These are phyloP conservation scores for Lentinula guzmanii DNA, from an alignment of 768 basidiomycete genomes.

Conservation along the genomic window DNA sequence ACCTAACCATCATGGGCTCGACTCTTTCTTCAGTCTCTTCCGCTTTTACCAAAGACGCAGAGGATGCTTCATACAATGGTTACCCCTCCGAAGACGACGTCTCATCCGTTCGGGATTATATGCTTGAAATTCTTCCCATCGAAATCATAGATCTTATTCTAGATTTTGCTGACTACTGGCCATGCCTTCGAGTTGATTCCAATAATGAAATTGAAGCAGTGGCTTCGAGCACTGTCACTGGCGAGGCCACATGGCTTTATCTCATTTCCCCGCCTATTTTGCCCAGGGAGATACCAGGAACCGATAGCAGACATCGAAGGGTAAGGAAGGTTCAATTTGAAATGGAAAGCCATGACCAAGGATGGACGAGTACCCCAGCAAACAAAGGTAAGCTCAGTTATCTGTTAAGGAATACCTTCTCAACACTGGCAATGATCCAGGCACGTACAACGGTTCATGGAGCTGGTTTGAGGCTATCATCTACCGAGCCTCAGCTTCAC, in stretches of 20 bases:
- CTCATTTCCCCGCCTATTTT: slow-evolving; percentile 16
- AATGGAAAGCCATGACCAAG: slow-evolving; percentile 18
- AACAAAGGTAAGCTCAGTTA: slow-evolving; percentile 8
- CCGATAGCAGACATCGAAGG: slow-evolving; percentile 3
- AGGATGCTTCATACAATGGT: slow-evolving; percentile 5
- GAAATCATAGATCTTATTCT: slow-evolving; percentile 23
- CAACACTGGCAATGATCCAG: slow-evolving; percentile 1
- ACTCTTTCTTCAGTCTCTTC: slow-evolving; percentile 2
- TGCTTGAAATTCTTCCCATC: slow-evolving; percentile 15
- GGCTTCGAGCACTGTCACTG: slow-evolving; percentile 1
- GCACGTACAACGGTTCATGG: slow-evolving; percentile 17
- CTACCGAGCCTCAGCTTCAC: not conserved
- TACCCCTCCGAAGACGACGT: slow-evolving; percentile 13
- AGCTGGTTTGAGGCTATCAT: slow-evolving; percentile 20
- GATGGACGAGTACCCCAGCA: slow-evolving; percentile 11
- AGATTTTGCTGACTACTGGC: slow-evolving; percentile 22
- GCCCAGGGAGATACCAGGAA: not conserved
- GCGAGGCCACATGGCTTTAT: slow-evolving; percentile 13
- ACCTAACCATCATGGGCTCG: slow-evolving; percentile 2
- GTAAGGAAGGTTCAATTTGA: slow-evolving; percentile 18
- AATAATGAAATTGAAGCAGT: not conserved
- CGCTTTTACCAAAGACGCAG: slow-evolving; percentile 1
- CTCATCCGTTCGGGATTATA: slow-evolving; percentile 8
- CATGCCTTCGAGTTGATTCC: slow-evolving; percentile 9
- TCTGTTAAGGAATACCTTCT: not conserved